phyloP scores from a whole-genome alignment of 495 filamentous ascomycete genomes.

The Letharia lupina region DNA sequence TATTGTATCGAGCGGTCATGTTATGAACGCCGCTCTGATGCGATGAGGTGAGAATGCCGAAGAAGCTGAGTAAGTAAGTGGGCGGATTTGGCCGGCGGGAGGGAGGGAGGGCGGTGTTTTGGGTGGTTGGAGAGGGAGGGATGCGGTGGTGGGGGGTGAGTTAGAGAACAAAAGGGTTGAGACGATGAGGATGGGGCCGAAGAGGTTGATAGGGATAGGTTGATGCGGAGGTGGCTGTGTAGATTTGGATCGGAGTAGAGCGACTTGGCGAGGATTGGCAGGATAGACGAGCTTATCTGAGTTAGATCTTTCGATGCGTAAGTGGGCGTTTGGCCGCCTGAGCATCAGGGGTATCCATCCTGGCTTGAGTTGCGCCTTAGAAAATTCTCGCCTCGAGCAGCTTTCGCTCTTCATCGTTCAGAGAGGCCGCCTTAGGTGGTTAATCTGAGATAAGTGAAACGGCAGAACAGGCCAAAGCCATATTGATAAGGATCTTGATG shows the following conservation, averaged over 20 bases:
- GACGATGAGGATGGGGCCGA: slow-evolving; percentile 51
- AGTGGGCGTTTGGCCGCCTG: background rate
- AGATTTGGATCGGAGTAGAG: slow-evolving; percentile 33
- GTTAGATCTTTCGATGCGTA: background rate
- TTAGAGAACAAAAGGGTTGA: slow-evolving; percentile 40
- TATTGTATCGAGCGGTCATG: background rate
- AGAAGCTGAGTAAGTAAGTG: background rate
- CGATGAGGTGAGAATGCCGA: background rate
- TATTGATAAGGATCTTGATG: slow-evolving; percentile 21
- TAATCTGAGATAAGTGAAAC: background rate
- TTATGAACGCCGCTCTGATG: background rate
- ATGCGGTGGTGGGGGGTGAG: slow-evolving; percentile 41
- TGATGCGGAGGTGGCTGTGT: slow-evolving; percentile 43
- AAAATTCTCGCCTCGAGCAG: background rate
- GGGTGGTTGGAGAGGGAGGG: slow-evolving; percentile 43
- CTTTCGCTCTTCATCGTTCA: background rate
- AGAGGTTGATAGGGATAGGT: slow-evolving; percentile 42
- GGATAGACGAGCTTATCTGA: background rate
- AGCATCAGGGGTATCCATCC: background rate
- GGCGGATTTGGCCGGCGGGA: background rate
- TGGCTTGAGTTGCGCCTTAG: background rate
- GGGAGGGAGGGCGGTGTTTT: slow-evolving; percentile 26
- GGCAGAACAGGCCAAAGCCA: background rate
- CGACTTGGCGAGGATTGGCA: background rate
- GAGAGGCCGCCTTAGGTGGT: background rate